Percentiles rank a stretch among this genome's conserved stretches.
phyloP scores from a whole-genome alignment of 257 asterid species.

The Solanum clarkiae region DNA sequence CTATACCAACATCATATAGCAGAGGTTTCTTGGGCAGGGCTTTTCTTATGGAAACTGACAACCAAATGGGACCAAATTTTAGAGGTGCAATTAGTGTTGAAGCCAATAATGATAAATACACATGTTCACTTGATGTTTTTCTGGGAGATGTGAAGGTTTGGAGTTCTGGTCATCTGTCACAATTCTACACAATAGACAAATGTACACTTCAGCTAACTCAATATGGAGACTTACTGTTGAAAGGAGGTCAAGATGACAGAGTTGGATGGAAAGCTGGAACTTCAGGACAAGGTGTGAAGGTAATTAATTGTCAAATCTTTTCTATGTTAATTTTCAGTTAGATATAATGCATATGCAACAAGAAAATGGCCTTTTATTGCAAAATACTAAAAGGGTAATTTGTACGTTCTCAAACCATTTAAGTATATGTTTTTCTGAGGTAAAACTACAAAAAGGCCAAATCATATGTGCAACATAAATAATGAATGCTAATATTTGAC shows the following conservation, averaged over 20 bases:
- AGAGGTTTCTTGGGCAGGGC: conserved; percentile 68
- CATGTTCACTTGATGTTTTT: conserved; percentile 62
- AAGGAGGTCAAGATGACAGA: conserved; percentile 28
- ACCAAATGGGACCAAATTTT: conserved; percentile 32
- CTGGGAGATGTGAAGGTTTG: conserved; percentile 65
- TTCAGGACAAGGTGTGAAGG: conserved; percentile 73
- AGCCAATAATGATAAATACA: conserved; percentile 31
- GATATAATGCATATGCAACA: background rate
- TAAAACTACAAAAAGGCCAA: background rate
- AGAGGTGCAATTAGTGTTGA: conserved; percentile 55
- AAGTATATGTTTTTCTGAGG: background rate
- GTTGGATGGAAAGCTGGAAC: conserved; percentile 89
- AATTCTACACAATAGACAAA: conserved; percentile 39
- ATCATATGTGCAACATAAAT: background rate
- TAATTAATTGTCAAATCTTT: conserved; percentile 16
- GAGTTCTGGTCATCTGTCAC: conserved; percentile 69
- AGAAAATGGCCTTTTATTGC: background rate
- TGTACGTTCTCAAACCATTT: background rate
- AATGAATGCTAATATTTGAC: background rate
- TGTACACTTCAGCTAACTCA: conserved; percentile 45
- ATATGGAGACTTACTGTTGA: conserved; percentile 54
- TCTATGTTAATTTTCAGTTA: background rate
- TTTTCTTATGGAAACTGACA: conserved; percentile 36
- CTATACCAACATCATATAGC: conserved; percentile 42
- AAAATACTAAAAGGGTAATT: background rate